Evolutionary conservation across 164 flowering plant species (phyloP).

Genomic region (Annona squamosa): DNA sequence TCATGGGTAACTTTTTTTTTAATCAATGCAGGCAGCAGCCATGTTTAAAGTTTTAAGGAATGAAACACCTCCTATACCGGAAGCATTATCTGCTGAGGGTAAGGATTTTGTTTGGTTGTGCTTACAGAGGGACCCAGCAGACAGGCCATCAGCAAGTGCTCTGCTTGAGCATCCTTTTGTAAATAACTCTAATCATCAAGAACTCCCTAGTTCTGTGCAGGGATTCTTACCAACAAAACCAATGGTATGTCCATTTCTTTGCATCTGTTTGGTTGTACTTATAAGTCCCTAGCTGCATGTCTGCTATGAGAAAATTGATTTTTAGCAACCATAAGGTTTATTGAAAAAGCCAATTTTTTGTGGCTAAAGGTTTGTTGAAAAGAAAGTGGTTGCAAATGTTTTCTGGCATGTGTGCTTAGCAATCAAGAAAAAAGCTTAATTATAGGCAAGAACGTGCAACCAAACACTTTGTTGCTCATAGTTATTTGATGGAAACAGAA

Average conservation of each 20-base stretch:
- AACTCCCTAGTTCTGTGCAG: conserved; percentile 16
- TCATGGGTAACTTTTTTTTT: background rate
- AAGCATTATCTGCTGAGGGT: conserved; percentile 62
- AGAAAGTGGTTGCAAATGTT: too few relatives aligned
- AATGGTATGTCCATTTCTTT: conserved; percentile 9
- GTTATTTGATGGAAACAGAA: too few relatives aligned
- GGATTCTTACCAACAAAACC: conserved; percentile 22
- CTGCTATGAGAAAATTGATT: too few relatives aligned
- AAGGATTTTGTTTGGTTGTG: conserved; percentile 75
- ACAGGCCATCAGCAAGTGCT: conserved; percentile 64
- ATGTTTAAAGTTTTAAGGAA: conserved; percentile 71
- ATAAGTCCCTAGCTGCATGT: background rate
- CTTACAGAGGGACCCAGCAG: conserved; percentile 81
- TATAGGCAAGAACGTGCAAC: too few relatives aligned
- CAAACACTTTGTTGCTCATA: too few relatives aligned
- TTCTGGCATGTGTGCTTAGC: too few relatives aligned
- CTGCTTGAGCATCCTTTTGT: conserved; percentile 71
- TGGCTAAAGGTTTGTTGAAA: too few relatives aligned
- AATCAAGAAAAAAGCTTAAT: too few relatives aligned
- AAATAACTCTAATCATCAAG: conserved; percentile 33
- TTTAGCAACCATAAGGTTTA: too few relatives aligned
- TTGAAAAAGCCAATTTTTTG: too few relatives aligned
- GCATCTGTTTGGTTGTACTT: background rate
- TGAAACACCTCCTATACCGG: conserved; percentile 76
- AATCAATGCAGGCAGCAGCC: conserved; percentile 68